Conservation (phyloP, 2,329 filamentous ascomycete genomes). For the Beauveria pseudobassiana region DNA sequence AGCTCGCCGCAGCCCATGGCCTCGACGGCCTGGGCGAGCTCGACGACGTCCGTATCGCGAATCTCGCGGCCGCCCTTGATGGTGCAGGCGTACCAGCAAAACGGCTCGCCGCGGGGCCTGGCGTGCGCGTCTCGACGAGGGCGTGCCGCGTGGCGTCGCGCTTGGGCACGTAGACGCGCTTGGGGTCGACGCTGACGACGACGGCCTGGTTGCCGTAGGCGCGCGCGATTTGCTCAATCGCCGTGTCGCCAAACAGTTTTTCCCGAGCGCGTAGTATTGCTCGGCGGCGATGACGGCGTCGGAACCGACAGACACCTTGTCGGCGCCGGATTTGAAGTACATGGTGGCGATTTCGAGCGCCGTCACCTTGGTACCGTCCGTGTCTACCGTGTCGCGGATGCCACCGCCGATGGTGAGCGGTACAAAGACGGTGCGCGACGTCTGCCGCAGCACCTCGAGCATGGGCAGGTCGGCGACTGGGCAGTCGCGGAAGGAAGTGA, state of each 20-base stretch:
- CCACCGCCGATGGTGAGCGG: constrained; percentile 93
- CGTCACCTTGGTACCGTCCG: constrained; percentile 76
- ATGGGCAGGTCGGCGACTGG: constrained; percentile 88
- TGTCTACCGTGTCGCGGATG: constrained; percentile 86
- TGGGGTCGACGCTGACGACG: constrained; percentile 90
- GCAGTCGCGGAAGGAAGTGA: constrained; percentile 94
- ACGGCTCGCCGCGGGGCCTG: constrained; percentile 67
- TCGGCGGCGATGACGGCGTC: constrained; percentile 92
- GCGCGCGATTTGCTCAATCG: constrained; percentile 88
- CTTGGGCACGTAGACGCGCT: constrained; percentile 76
- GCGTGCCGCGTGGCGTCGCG: constrained; percentile 63
- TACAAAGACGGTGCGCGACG: constrained; percentile 89
- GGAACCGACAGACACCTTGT: constrained; percentile 95
- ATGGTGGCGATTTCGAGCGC: constrained; percentile 89
- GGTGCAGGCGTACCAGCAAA: constrained; percentile 97
- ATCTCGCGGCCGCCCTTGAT: constrained; percentile 92
- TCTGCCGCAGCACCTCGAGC: constrained; percentile 83
- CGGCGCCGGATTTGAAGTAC: constrained; percentile 95
- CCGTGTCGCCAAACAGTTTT: constrained; percentile 71
- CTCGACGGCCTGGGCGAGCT: constrained; percentile 83
- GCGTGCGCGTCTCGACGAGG: constrained; percentile 61
- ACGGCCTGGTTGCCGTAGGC: constrained; percentile 97
- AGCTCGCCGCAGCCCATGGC: constrained; percentile 95
- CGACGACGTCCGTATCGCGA: constrained; percentile 86
- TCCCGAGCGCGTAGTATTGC: constrained; percentile 69